Conservation (phyloP, 352 stramenopile genomes). For the Pythium dissotocum region DNA sequence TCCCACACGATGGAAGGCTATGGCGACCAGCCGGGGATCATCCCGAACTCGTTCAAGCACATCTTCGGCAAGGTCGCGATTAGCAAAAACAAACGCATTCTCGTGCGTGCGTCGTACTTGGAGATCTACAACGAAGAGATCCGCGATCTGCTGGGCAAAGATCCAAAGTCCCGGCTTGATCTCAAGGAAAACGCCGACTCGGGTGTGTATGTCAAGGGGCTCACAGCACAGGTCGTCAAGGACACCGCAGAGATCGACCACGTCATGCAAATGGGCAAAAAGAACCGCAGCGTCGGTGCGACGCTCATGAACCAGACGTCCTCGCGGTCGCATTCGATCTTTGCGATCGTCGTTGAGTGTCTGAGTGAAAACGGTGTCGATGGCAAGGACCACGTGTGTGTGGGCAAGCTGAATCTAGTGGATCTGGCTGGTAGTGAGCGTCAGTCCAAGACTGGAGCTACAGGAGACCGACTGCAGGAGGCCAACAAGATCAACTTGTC, state of each 20-base stretch:
- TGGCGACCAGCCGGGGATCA: constrained; percentile 82
- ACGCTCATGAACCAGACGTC: constrained; percentile 98
- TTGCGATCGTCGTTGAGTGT: constrained; percentile 95
- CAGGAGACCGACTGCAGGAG: constrained; percentile 69
- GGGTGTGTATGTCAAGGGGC: constrained; percentile 86
- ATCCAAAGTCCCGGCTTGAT: constrained; percentile 76
- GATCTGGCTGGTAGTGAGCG: constrained; percentile 76
- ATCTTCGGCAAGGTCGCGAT: constrained; percentile 89
- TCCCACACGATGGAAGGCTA: constrained; percentile 89
- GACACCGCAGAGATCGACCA: constrained; percentile 90
- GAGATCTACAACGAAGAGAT: constrained; percentile 99
- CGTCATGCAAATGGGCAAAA: constrained; percentile 94
- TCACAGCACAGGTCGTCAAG: constrained; percentile 76
- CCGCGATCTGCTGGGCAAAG: constrained; percentile 91
- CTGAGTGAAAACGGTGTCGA: constrained; percentile 62
- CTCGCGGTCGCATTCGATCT: constrained; percentile 97
- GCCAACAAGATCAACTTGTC: constrained; percentile 83
- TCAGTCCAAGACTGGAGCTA: constrained; percentile 74
- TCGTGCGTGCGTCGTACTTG: constrained; percentile 95
- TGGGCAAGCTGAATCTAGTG: constrained; percentile 96
- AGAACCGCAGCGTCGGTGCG: constrained; percentile 92
- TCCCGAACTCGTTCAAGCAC: constrained; percentile 91
- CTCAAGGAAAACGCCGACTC: constrained; percentile 91
- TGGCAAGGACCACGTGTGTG: constrained; percentile 91
- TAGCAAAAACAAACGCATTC: constrained; percentile 93